Percentiles rank a stretch among this genome's conserved stretches.
Evolutionary conservation across 805 yeast species (phyloP).

Genomic region (Hanseniaspora singularis): DNA sequence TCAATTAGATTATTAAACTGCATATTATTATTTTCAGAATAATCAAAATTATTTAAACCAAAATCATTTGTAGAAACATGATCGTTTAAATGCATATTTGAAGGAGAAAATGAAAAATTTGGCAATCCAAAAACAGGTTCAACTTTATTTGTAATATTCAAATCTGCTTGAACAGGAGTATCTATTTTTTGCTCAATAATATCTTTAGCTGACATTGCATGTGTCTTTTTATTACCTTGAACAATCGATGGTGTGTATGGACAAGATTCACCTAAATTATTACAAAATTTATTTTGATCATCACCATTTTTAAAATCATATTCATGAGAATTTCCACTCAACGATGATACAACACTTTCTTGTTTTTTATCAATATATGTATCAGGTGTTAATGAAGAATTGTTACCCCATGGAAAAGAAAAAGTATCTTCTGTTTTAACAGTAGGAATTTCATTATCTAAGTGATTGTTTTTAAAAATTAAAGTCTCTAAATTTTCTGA

Average conservation of each 20-base stretch:
- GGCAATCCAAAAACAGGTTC: conserved; percentile 7
- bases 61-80: neutral
- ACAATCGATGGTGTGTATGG: conserved; percentile 2
- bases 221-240: neutral
- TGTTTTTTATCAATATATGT: neutral
- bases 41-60: neutral
- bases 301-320: neutral
- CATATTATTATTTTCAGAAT: neutral
- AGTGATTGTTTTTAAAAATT: neutral
- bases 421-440: neutral
- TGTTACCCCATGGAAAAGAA: conserved; percentile 7
- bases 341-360: neutral
- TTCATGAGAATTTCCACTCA: neutral
- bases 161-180: neutral
- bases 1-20: neutral
- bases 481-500: neutral
- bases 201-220: too few species aligned
- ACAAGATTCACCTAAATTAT: conserved; percentile 8
- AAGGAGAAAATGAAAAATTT: conserved; percentile 10
- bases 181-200: too few species aligned
- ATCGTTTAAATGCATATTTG: conserved; percentile 3
- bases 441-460: neutral
- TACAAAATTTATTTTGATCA: conserved; percentile 11
- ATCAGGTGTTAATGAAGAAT: too few species aligned
- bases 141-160: neutral